Evolutionary conservation across 495 filamentous ascomycete genomes (phyloP), one percentile per base, ranked within the genome.

Genomic region (Trichoderma gamsii): DNA sequence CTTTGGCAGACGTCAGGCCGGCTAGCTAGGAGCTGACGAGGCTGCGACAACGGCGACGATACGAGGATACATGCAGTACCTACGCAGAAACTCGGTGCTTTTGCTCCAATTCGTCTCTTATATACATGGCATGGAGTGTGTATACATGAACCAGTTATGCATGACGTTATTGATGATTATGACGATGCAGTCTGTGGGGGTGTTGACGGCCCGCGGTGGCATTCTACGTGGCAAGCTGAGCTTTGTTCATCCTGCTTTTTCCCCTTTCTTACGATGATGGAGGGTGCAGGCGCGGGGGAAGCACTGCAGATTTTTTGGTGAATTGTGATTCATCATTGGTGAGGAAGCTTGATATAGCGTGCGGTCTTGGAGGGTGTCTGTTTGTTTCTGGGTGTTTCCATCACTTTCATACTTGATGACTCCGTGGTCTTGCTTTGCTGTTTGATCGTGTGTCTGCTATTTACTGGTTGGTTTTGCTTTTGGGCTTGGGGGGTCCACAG

Each of bases 161-260:
- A 52, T 52, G 49, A 52, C 49, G 49, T 52, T 52, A 52, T 25
- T 49, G 44, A 49, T n/a, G 44, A 49, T n/a, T 15, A 49, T 23
- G 49, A 23, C 16, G 49, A 52, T 52, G 49, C 49, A 52, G 2
- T 2, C 18, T 52, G 15, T 21, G 49, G 49, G 49, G 49, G n/a
- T 18, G 49, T 18, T n/a, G 12, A 46, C 43, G 43, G 12, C 43
- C 43, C 18, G 43, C 12, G 43, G 43, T 46, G 43, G 12, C 43
- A 16, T 46, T 46, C 43, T 46, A 18, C 43, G 35, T 38, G 35
- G 35, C 35, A 38, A 38, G 35, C 35, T 38, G 35, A 38, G 35
- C 35, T 38, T 38, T 38, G 35, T 38, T 2, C 35, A 38, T 38
- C 12, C 43, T 46, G 29, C 43, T 15, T 11, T 46, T 46, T 15